Percentiles rank a stretch among this genome's conserved stretches.
Evolutionary conservation across 2,329 filamentous ascomycete species (phyloP).

Genomic region (Hymenoscyphus infarciens): DNA sequence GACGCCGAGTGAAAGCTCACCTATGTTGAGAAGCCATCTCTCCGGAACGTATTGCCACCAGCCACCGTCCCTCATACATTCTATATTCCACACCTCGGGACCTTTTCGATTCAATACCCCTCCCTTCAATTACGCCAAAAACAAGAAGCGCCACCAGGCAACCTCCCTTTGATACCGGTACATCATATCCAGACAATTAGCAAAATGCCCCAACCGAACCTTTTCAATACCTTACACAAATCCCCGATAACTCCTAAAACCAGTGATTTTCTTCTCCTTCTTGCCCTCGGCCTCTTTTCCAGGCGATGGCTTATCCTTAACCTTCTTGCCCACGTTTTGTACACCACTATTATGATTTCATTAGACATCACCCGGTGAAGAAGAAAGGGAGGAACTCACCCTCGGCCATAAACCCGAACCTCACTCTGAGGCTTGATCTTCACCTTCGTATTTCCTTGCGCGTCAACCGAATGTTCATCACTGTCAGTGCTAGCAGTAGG

Average conservation of each 20-base stretch:
- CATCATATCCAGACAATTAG: background rate
- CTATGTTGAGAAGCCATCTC: too few species aligned
- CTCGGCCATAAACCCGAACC: conserved; percentile 51
- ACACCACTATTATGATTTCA: conserved; percentile 37
- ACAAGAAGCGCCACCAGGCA: background rate
- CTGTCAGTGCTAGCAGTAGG: conserved; percentile 11
- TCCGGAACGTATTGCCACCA: too few species aligned
- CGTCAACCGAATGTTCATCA: conserved; percentile 19
- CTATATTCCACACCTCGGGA: too few species aligned
- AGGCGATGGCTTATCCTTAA: conserved; percentile 17
- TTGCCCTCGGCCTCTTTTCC: conserved; percentile 36
- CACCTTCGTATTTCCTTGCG: conserved; percentile 43
- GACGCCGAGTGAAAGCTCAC: too few species aligned
- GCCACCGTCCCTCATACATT: too few species aligned
- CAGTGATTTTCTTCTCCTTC: conserved; percentile 43
- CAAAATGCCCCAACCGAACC: background rate
- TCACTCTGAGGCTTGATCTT: conserved; percentile 47
- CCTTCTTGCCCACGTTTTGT: conserved; percentile 47
- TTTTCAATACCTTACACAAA: conserved; percentile 12
- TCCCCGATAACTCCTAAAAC: conserved; percentile 41
- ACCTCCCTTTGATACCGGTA: background rate
- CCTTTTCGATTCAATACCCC: background rate
- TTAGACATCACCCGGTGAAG: conserved; percentile 8
- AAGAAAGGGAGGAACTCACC: conserved; percentile 38
- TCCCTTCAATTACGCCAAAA: background rate